Conservation (phyloP, 2,329 filamentous ascomycete species). For the Lecanicillium sp. region DNA sequence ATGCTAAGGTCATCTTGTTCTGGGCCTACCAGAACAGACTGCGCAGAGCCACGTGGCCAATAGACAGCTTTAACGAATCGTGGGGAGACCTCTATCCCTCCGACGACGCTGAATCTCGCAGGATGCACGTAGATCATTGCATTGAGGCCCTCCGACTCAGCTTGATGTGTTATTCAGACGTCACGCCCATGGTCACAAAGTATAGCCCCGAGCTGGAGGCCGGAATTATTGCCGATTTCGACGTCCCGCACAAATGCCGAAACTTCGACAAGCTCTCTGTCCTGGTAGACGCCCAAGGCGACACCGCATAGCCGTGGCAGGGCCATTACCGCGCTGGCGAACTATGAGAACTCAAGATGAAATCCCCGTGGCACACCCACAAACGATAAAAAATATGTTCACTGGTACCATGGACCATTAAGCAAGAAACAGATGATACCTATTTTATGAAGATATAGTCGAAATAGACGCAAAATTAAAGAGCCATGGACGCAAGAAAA, state of each 20-base stretch:
- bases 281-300: constrained; percentile 8
- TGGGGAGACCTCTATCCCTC: constrained; percentile 10
- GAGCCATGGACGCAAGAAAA: no score
- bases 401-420: no score
- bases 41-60: constrained; percentile 8
- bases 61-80: constrained; percentile 9
- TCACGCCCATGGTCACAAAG: constrained; percentile 10
- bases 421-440: no score
- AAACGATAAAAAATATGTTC: no score
- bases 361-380: no score
- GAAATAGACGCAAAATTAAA: no score
- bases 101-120: constrained; percentile 7
- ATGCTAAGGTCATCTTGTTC: background rate
- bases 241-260: constrained; percentile 12
- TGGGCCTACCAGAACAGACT: constrained; percentile 9
- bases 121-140: constrained; percentile 12
- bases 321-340: no score
- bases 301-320: no score
- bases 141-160: constrained; percentile 11
- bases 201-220: background rate
- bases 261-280: constrained; percentile 10
- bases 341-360: no score
- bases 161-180: constrained; percentile 12
- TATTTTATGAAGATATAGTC: no score
- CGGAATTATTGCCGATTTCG: constrained; percentile 9